Base-by-base conservation (phyloP, 805 yeast genomes). In the Hanseniaspora nectarophila region DNA sequence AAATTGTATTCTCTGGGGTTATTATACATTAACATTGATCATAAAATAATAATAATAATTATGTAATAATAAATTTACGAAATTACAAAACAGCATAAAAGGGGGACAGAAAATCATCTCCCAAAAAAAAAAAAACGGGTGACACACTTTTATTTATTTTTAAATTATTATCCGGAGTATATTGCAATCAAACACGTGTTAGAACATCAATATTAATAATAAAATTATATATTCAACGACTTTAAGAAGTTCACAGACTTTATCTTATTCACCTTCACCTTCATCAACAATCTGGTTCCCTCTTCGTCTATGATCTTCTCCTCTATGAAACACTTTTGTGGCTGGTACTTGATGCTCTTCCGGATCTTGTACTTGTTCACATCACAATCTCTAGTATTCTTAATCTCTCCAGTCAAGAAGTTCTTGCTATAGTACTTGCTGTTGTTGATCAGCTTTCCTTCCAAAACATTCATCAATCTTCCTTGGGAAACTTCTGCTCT, bases 271-370 rank as follows among this genome's bases (percentile, higher is more conserved):
- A 47, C 34, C 20, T 47, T 47, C 13, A 45, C 21, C 38, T 40
- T 39, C 42, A 45, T 38, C 32, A 51, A 16, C 28, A 45, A 5
- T 32, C 12, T 21, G 21, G 20, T 51, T 7, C 12, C 33, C 15
- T 18, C 39, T 3, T 40, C 45, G 6, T 3, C 13, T 4, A 31
- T 2, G 5, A 7, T 15, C 20, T 29, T 26, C 28, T 45, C 40
- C 7, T 37, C 43, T 5, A 47, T 31, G 32, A 26, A 40, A 10
- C 51, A 47, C 33, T 43, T 39, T n/a, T 47, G 51, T 2, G 38
- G 40, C 12, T 43, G 40, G 29, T 47, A 47, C 40, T 40, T 39
- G 12, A 47, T 33, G 10, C 3, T n/a, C 33, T 47, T 47, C 4
- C 26, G 21, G 12, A 47, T 32, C 18, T 21, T 47, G 20, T 32